Evolutionary conservation across 768 basidiomycete genomes (phyloP), one percentile per base, ranked within the genome.

Genomic region (Lactarius hatsudake): DNA sequence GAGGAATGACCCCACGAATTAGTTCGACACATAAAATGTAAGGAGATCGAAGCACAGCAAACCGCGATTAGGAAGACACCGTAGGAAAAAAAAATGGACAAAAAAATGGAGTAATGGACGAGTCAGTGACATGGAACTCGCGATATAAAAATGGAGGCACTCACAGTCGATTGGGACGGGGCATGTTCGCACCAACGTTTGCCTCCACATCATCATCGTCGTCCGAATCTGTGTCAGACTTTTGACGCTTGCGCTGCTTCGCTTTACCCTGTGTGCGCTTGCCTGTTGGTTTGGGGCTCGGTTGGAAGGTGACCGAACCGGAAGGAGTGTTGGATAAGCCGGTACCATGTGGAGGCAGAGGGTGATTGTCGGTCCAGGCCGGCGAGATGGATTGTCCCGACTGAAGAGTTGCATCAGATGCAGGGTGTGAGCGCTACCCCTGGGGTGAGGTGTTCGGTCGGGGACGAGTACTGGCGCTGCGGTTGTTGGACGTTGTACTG

Each of bases 91-190:
- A 57, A 57, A 28, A 32, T 4, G 30, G 12, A 34, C 2, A 18
- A 34, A 34, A 43, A 40, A 67, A 30, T 18, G 23, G 55, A 45
- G 7, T 13, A 13, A 59, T 32, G 30, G 32, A 51, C 23, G 38
- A 13, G 20, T 65, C 67, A 69, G 63, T 13, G 42, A 40, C n/a
- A n/a, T n/a, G n/a, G n/a, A n/a, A n/a, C 38, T 54, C 18, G 28
- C 26, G 0, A 17, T 30, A 63, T 45, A 62, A 60, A 64, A 30
- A 10, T 26, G n/a, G 30, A 48, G 32, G 13, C 20, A 51, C 67
- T 60, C 59, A 68, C 67, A 68, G 67, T 38, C 67, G 67, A 57
- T 68, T 68, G 10, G 67, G 51, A 36, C 62, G 66, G 18, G 40
- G 23, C n/a, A 17, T 3, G 34, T 38, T 60, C 1, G 58, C 17